Evolutionary conservation across 371 early-diverging fungal species (phyloP).

Genomic region (Mortierella sp.): DNA sequence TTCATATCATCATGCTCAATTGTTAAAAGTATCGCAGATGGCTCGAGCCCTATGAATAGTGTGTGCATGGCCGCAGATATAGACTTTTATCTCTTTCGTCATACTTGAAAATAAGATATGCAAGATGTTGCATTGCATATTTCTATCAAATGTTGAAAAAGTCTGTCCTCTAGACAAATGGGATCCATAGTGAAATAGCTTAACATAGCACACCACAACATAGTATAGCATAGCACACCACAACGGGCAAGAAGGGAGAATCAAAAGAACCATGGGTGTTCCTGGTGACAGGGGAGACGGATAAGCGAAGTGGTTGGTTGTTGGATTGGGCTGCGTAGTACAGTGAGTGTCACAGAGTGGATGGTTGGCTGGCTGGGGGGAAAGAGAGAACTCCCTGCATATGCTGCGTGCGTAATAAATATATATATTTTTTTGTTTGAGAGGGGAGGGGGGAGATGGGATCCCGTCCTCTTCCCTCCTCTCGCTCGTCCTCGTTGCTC

Average conservation of each 20-base stretch:
- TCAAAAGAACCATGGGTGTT: neutral
- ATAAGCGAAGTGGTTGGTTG: neutral
- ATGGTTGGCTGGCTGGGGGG: neutral
- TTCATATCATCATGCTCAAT: neutral
- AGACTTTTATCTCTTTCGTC: conserved; percentile 9
- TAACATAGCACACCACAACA: no score
- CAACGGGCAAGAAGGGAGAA: neutral
- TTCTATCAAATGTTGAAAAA: no score
- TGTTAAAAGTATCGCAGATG: conserved; percentile 11
- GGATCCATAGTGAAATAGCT: no score
- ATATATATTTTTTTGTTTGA: neutral
- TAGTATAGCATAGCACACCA: neutral
- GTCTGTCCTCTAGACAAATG: no score
- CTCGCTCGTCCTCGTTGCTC: conserved; percentile 3
- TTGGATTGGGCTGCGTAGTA: neutral
- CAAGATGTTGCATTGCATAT: no score
- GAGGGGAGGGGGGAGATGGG: conserved; percentile 15
- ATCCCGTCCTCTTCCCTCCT: conserved; percentile 19
- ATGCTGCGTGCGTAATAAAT: neutral
- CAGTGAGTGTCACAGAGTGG: neutral
- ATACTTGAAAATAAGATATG: neutral
- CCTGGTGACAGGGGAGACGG: neutral
- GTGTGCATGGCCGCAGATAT: neutral
- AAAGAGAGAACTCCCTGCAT: neutral
- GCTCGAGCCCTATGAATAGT: conserved; percentile 7